phyloP scores from a whole-genome alignment of 345 rosid genomes.

The Eucalyptus tenuipes region DNA sequence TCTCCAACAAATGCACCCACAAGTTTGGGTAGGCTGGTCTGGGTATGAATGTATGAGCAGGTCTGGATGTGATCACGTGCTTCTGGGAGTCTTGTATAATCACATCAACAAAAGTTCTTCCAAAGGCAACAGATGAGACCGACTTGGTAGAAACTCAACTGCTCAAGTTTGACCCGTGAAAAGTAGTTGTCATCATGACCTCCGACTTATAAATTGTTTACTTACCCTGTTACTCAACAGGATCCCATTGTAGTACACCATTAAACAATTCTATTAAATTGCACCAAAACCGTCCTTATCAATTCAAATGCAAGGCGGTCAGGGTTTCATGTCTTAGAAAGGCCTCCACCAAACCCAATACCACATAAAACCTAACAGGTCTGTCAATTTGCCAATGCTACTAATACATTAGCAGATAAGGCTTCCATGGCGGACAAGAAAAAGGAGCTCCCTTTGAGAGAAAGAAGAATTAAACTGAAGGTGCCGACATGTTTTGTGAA shows the following conservation, averaged over 20 bases:
- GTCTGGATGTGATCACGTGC: background rate
- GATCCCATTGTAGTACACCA: background rate
- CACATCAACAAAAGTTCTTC: background rate
- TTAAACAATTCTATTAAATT: background rate
- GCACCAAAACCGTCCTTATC: background rate
- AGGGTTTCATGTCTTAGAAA: background rate
- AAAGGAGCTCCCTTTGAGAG: background rate
- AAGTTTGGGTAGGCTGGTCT: background rate
- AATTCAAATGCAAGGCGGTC: background rate
- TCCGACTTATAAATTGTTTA: background rate
- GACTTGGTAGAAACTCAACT: background rate
- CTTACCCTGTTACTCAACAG: background rate
- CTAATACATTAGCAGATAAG: background rate
- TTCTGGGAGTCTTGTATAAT: background rate
- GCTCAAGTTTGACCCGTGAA: background rate
- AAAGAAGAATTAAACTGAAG: background rate
- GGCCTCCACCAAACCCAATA: background rate
- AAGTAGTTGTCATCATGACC: background rate
- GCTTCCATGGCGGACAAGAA: background rate
- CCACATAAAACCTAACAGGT: background rate
- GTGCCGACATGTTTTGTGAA: background rate
- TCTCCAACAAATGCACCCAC: too few relatives aligned
- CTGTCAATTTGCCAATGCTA: background rate
- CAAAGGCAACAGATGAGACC: background rate
- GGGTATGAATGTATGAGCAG: background rate